These are phyloP conservation scores for Colletotrichum gigasporum DNA, from an alignment of 2,329 filamentous ascomycete species.

Conservation along the genomic window DNA sequence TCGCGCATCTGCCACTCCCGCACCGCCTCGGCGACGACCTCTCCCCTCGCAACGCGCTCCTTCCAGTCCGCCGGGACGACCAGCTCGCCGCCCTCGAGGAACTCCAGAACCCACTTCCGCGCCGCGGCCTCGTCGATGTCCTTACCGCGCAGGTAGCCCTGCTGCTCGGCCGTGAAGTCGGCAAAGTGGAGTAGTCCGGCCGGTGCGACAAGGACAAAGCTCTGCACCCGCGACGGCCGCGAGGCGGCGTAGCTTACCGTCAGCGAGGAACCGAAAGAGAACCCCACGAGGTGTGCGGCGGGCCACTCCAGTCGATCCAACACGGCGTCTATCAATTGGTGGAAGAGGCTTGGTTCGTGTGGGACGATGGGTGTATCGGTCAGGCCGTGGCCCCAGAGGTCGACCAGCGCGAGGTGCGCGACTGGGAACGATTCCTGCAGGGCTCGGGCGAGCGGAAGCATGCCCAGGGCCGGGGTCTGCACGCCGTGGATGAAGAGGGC, in stretches of 20 bases:
- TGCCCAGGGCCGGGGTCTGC: slow-evolving; percentile 58
- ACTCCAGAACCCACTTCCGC: slow-evolving; percentile 45
- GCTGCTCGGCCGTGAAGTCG: slow-evolving; percentile 39
- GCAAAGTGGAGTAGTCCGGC: slow-evolving; percentile 49
- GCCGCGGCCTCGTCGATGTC: slow-evolving; percentile 43
- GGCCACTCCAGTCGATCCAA: slow-evolving; percentile 52
- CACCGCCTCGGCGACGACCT: slow-evolving; percentile 57
- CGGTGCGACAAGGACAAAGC: slow-evolving; percentile 55
- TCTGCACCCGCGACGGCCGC: slow-evolving; percentile 40
- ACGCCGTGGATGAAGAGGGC: slow-evolving; percentile 61
- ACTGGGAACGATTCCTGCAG: slow-evolving; percentile 46
- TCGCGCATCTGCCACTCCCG: slow-evolving; percentile 56
- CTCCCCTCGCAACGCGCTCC: slow-evolving; percentile 48
- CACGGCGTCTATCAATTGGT: slow-evolving; percentile 48
- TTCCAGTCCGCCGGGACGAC: slow-evolving; percentile 54
- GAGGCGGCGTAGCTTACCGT: slow-evolving; percentile 48
- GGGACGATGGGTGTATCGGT: slow-evolving; percentile 54
- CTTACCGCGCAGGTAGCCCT: slow-evolving; percentile 34
- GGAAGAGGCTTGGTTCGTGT: slow-evolving; percentile 53
- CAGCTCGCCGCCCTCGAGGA: slow-evolving; percentile 53
- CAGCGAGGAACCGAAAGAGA: slow-evolving; percentile 57
- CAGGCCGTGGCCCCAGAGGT: slow-evolving; percentile 65
- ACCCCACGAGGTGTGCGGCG: slow-evolving; percentile 56
- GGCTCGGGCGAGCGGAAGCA: slow-evolving; percentile 50
- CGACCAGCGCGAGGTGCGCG: slow-evolving; percentile 53